Evolutionary conservation across 1,284 basidiomycete species (phyloP).

Genomic region (Lentinula novae-zelandiae): DNA sequence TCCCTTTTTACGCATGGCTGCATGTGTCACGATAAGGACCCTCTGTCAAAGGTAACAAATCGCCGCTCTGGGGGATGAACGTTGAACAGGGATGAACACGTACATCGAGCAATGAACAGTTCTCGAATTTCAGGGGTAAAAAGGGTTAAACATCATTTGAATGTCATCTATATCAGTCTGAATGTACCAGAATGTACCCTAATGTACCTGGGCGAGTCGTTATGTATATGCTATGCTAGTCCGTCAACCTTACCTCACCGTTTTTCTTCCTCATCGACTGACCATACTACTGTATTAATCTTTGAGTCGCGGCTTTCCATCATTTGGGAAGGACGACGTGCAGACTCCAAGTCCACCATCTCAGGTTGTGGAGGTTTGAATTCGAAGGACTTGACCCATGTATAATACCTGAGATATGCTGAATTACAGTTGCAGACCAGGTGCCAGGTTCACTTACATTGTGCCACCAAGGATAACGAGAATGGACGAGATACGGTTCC

Average conservation of each 20-base stretch:
- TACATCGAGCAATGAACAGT: too few species aligned
- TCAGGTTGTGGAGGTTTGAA: constrained; percentile 28
- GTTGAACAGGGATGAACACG: too few species aligned
- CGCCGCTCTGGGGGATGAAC: too few species aligned
- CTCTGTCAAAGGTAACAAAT: too few species aligned
- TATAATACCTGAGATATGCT: constrained; percentile 47
- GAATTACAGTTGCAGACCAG: constrained; percentile 2
- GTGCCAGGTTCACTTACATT: constrained; percentile 36
- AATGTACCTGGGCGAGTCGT: neutral
- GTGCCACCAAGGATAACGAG: constrained; percentile 59
- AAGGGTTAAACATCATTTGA: too few species aligned
- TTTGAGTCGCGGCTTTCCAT: constrained; percentile 19
- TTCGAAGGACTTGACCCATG: constrained; percentile 61
- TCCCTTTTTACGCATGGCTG: too few species aligned
- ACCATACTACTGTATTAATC: constrained; percentile 22
- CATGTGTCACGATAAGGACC: too few species aligned
- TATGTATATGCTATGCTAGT: constrained; percentile 2
- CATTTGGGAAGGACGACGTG: constrained; percentile 4
- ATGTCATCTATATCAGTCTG: too few species aligned
- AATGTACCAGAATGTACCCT: neutral
- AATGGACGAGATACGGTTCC: constrained; percentile 61
- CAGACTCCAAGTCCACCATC: constrained; percentile 39
- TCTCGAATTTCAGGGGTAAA: too few species aligned
- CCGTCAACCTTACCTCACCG: constrained; percentile 10
- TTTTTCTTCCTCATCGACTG: constrained; percentile 22